A percentile compares a stretch with the other conserved stretches of the same genome.
phyloP scores from a whole-genome alignment of 1,139 yeast species.

The Scheffersomyces titani region DNA sequence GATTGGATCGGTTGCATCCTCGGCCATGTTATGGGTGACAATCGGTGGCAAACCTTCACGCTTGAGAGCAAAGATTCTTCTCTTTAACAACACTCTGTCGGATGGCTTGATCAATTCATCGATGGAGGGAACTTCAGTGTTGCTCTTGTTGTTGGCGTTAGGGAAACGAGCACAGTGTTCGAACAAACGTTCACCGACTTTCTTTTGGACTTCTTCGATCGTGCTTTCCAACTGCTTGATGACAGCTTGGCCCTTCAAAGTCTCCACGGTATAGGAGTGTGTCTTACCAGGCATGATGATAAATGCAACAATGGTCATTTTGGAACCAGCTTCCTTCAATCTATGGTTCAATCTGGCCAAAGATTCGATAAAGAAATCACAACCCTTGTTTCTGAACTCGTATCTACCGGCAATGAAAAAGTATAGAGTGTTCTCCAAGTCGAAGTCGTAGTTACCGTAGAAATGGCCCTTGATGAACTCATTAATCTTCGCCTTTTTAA shows the following conservation, averaged over 20 bases:
- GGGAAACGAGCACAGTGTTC: constrained; percentile 89
- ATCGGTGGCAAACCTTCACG: constrained; percentile 90
- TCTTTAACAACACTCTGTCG: constrained; percentile 85
- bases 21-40: constrained; percentile 97
- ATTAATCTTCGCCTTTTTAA: constrained; percentile 86
- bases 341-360: constrained; percentile 89
- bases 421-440: constrained; percentile 88
- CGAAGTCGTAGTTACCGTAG: constrained; percentile 95
- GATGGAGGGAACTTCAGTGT: constrained; percentile 55
- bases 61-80: constrained; percentile 91
- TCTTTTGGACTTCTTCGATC: constrained; percentile 83
- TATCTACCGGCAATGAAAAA: constrained; percentile 97
- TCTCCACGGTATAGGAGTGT: constrained; percentile 92
- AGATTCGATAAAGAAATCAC: constrained; percentile 91
- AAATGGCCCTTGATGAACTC: constrained; percentile 97
- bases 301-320: constrained; percentile 95
- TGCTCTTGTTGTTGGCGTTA: constrained; percentile 59
- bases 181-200: constrained; percentile 84
- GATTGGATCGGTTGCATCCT: constrained; percentile 88
- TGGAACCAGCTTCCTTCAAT: constrained; percentile 78
- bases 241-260: constrained; percentile 95
- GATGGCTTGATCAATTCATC: constrained; percentile 86
- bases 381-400: constrained; percentile 96
- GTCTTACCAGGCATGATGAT: constrained; percentile 98
- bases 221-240: constrained; percentile 88